Evolutionary conservation across 805 yeast species (phyloP), one percentile per base, ranked within the genome.

Genomic region (Tetrapisispora namnaoensis): DNA sequence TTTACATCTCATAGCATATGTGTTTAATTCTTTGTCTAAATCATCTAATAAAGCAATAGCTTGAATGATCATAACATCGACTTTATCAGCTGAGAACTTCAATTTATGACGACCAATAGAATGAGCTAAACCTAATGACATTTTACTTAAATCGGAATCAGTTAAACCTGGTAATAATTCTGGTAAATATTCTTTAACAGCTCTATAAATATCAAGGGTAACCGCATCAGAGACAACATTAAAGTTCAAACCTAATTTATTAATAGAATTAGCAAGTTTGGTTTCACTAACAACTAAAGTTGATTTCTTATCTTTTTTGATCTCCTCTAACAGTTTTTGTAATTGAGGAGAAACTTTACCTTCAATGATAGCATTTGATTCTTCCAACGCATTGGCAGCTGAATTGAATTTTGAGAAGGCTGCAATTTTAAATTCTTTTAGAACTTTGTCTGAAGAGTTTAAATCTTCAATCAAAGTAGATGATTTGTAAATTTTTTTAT

Each of bases 41-140:
- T 93, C 97, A 63, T 93, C 99, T 64, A 93, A 78, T 57, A 93
- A 76, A 20, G 98, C 96, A 71, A 93, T 93, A 51, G 99, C 99
- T 75, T 93, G 99, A 55, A 93, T 95, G 68, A 93, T 91, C 99
- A 93, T 93, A 55, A 95, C 91, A 72, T 93, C 99, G 51, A 93
- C 99, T 73, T 93, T 93, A 70, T 93, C 99, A 53, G 98, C 95
- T 48, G 95, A 84, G 68, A 93, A 93, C 73, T 93, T 93, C 68
- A 93, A 82, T 75, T 93, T 93, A 72, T 91, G 95, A 74, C 99
- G 91, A 65, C 98, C 99, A 61, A 93, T 83, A 45, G 98, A 91
- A 72, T 93, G 99, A 46, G 99, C 97, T 68, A 93, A 79, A 80
- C 99, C 99, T 55, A 91, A 79, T 13, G 98, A 86, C 99, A 91